These are phyloP conservation scores for Saururus chinensis DNA, from an alignment of 164 flowering plant species.

Conservation along the genomic window DNA sequence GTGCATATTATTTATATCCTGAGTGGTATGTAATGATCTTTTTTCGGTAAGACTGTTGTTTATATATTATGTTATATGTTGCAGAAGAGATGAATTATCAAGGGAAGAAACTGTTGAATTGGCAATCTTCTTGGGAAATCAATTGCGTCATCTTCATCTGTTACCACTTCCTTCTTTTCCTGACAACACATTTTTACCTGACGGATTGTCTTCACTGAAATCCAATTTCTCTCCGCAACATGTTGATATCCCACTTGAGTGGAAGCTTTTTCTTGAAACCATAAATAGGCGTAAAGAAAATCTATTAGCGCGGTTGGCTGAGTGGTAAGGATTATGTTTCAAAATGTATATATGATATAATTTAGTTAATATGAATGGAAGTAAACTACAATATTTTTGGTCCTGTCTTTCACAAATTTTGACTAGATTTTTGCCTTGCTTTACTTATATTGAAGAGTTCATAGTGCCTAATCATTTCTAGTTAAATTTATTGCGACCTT, in stretches of 20 bases:
- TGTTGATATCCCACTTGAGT: constrained; percentile 34
- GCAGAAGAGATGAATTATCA: constrained; percentile 62
- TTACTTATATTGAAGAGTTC: not conserved
- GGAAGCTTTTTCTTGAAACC: constrained; percentile 43
- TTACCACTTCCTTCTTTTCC: constrained; percentile 49
- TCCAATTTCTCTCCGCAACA: constrained; percentile 3
- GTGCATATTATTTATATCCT: not conserved
- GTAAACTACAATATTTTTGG: too few species aligned
- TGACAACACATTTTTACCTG: constrained; percentile 1
- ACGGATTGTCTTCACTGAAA: not conserved
- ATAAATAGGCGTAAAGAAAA: constrained; percentile 40
- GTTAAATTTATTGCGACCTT: too few species aligned
- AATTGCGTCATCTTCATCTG: constrained; percentile 64
- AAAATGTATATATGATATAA: not conserved
- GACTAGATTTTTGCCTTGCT: not conserved
- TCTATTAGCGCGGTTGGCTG: constrained; percentile 38
- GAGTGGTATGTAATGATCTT: too few species aligned
- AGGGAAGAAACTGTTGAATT: constrained; percentile 45
- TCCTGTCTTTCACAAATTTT: not conserved
- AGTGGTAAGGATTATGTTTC: constrained; percentile 41
- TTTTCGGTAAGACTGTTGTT: not conserved
- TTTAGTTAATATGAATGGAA: too few species aligned
- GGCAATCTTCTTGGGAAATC: constrained; percentile 83
- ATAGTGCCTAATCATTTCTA: not conserved
- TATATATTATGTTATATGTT: constrained; percentile 8